Evolutionary conservation across 768 basidiomycete species (phyloP).

Genomic region (Pisolithus microcarpus): DNA sequence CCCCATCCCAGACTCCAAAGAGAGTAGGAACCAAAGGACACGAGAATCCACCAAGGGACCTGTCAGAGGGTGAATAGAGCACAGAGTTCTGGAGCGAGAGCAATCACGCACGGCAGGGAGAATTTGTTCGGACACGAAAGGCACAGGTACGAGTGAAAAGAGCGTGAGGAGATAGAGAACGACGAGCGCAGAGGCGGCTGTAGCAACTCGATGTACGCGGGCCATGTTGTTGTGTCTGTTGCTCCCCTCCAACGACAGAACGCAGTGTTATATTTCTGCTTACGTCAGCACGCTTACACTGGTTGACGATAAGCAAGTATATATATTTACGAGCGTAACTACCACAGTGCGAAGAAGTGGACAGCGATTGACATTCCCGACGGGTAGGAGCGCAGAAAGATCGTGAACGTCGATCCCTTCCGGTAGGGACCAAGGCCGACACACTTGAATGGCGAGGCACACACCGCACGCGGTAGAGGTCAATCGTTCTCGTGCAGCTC

Average conservation of each 20-base stretch:
- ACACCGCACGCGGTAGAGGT: too few species aligned
- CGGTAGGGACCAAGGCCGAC: too few species aligned
- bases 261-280: too few species aligned
- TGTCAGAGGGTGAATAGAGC: conserved; percentile 18
- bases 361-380: too few species aligned
- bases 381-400: too few species aligned
- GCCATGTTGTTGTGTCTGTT: conserved; percentile 43
- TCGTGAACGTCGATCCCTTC: too few species aligned
- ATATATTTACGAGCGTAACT: too few species aligned
- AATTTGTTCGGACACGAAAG: conserved; percentile 43
- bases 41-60: conserved; percentile 80
- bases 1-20: conserved; percentile 74
- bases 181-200: conserved; percentile 34
- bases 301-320: too few species aligned
- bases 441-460: too few species aligned
- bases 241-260: too few species aligned
- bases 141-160: conserved; percentile 48
- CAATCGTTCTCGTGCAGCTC: conserved; percentile 50
- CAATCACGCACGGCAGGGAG: conserved; percentile 48
- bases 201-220: conserved; percentile 47
- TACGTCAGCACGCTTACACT: too few species aligned
- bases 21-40: conserved; percentile 74
- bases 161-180: conserved; percentile 50
- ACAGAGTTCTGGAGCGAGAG: neutral
- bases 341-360: too few species aligned